Conservation (phyloP, 805 yeast species). For the Lachancea meyersii region DNA sequence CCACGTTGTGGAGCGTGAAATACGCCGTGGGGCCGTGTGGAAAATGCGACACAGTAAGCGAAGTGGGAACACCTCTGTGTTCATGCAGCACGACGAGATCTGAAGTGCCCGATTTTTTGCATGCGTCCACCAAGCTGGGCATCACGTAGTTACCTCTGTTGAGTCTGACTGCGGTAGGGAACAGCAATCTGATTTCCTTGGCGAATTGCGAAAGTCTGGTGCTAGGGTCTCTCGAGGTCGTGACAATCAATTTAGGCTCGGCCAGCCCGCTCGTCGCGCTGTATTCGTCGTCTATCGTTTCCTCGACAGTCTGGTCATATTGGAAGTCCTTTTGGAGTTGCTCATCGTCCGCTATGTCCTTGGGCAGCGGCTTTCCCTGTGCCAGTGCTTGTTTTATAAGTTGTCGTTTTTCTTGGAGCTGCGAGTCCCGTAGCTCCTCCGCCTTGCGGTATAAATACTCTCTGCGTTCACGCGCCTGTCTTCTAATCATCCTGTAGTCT, state of each 20-base stretch:
- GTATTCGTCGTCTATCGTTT: conserved; percentile 85
- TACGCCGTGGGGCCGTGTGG: conserved; percentile 98
- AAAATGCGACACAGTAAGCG: conserved; percentile 85
- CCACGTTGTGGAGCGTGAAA: conserved; percentile 91
- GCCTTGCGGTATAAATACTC: conserved; percentile 89
- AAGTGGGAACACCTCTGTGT: conserved; percentile 97
- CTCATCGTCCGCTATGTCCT: conserved; percentile 83
- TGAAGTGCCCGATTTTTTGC: conserved; percentile 72
- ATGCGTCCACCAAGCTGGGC: conserved; percentile 77
- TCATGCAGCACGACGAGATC: conserved; percentile 87
- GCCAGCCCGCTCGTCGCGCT: conserved; percentile 76
- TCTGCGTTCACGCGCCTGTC: conserved; percentile 94
- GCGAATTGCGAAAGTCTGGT: conserved; percentile 83
- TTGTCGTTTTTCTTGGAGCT: conserved; percentile 78
- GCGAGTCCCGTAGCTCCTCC: conserved; percentile 82
- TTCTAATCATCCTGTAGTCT: conserved; percentile 51
- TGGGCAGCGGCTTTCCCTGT: conserved; percentile 82
- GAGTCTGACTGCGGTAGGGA: conserved; percentile 82
- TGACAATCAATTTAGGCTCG: conserved; percentile 87
- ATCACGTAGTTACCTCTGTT: conserved; percentile 91
- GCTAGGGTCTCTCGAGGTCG: conserved; percentile 90
- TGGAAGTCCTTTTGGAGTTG: conserved; percentile 73
- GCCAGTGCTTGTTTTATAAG: conserved; percentile 84
- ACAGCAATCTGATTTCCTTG: conserved; percentile 81
- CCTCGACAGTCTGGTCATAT: conserved; percentile 71